Evolutionary conservation across 805 yeast species (phyloP).

Genomic region (Candida nemodendra): DNA sequence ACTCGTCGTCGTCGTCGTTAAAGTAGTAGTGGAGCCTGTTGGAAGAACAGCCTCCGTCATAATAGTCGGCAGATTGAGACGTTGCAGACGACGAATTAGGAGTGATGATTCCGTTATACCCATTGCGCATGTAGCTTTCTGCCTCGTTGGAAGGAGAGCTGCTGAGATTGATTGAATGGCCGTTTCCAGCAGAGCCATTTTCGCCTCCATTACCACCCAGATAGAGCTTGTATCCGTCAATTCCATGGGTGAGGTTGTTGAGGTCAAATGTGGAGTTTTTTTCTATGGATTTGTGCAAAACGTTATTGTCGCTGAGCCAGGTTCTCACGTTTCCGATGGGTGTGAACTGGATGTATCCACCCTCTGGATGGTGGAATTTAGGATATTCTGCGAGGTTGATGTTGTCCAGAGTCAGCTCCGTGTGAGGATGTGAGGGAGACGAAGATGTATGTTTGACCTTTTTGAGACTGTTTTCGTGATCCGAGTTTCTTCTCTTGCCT

Average conservation of each 20-base stretch:
- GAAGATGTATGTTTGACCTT: constrained; percentile 26
- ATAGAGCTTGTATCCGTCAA: constrained; percentile 36
- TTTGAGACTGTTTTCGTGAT: constrained; percentile 31
- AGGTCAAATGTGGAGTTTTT: constrained; percentile 38
- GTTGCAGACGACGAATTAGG: constrained; percentile 6
- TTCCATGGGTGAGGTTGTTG: constrained; percentile 31
- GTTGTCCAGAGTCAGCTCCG: constrained; percentile 26
- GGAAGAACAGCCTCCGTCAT: constrained; percentile 22
- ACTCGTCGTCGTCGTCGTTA: constrained; percentile 18
- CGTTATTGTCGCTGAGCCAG: constrained; percentile 41
- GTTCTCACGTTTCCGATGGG: constrained; percentile 62
- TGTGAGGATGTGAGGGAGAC: constrained; percentile 9
- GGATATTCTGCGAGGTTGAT: constrained; percentile 48
- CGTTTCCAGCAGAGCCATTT: background rate
- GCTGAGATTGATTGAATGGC: constrained; percentile 5
- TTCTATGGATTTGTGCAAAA: constrained; percentile 47
- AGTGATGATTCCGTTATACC: constrained; percentile 22
- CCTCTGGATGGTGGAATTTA: constrained; percentile 57
- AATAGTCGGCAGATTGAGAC: constrained; percentile 7
- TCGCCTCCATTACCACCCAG: constrained; percentile 24
- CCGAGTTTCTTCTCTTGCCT: constrained; percentile 38
- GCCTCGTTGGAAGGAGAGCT: constrained; percentile 33
- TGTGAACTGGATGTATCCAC: constrained; percentile 59
- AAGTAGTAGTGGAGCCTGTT: constrained; percentile 18
- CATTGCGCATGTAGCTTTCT: constrained; percentile 34